Evolutionary conservation across 352 stramenopile species (phyloP).

Genomic region (Phytophthora sp.): DNA sequence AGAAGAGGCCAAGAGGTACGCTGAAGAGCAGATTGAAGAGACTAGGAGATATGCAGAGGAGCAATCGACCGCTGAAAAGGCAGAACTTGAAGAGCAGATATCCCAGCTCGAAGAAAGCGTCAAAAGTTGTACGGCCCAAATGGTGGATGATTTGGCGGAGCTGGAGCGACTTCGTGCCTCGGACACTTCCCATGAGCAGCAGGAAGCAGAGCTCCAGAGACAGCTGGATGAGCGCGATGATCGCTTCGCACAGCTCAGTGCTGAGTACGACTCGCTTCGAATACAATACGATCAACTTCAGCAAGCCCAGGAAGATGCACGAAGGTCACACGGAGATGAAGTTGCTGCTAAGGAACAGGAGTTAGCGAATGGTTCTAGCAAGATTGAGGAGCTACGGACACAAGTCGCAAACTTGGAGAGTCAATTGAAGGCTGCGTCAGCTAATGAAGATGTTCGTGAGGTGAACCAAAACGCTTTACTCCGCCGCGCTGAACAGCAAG

Average conservation of each 20-base stretch:
- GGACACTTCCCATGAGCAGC: conserved; percentile 36
- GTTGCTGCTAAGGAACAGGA: conserved; percentile 31
- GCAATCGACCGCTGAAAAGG: conserved; percentile 34
- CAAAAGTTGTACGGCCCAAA: conserved; percentile 53
- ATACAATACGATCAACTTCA: conserved; percentile 41
- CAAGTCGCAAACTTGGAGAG: conserved; percentile 28
- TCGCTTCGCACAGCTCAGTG: conserved; percentile 58
- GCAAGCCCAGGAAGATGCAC: conserved; percentile 20
- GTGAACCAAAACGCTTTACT: conserved; percentile 47
- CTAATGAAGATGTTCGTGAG: conserved; percentile 38
- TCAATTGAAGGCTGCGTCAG: conserved; percentile 24
- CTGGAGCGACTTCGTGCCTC: conserved; percentile 55
- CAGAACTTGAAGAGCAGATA: conserved; percentile 60
- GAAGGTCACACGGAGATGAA: conserved; percentile 24
- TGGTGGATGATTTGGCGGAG: conserved; percentile 54
- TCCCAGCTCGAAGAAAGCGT: conserved; percentile 54
- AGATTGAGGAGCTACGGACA: conserved; percentile 36
- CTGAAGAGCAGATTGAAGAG: conserved; percentile 54
- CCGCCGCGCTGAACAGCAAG: conserved; percentile 42
- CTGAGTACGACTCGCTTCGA: conserved; percentile 58
- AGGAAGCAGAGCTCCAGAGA: conserved; percentile 50
- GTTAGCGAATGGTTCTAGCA: conserved; percentile 24
- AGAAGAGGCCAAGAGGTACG: conserved; percentile 50
- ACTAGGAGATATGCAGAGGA: conserved; percentile 25
- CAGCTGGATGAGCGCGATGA: conserved; percentile 65